Conservation (phyloP, 495 filamentous ascomycete genomes). For the Aspergillus conjunctus region DNA sequence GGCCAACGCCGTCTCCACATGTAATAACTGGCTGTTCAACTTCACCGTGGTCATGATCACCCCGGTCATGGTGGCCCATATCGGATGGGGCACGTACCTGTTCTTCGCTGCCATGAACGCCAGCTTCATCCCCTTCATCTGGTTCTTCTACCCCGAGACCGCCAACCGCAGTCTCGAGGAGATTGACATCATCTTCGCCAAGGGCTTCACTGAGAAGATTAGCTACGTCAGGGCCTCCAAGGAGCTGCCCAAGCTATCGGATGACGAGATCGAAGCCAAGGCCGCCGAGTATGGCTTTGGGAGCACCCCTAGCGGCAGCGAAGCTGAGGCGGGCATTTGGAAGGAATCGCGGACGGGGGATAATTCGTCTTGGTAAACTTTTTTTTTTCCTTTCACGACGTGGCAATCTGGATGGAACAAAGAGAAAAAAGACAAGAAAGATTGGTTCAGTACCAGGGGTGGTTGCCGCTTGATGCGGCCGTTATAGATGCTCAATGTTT, state of each 20-base stretch:
- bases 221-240: constrained; percentile 70
- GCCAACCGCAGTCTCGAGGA: constrained; percentile 71
- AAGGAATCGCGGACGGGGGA: constrained; percentile 17
- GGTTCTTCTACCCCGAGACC: constrained; percentile 78
- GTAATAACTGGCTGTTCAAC: constrained; percentile 81
- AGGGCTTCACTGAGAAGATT: constrained; percentile 74
- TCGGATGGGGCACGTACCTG: constrained; percentile 76
- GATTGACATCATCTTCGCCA: constrained; percentile 80
- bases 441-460: no score
- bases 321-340: constrained; percentile 35
- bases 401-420: no score
- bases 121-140: constrained; percentile 71
- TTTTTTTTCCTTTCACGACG: no score
- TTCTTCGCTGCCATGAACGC: constrained; percentile 76
- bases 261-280: constrained; percentile 64
- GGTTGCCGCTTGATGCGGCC: not conserved
- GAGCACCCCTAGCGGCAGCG: constrained; percentile 19
- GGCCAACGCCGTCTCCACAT: constrained; percentile 75
- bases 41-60: constrained; percentile 82
- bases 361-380: constrained; percentile 22
- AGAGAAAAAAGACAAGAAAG: no score
- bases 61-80: constrained; percentile 67
- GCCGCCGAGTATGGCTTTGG: constrained; percentile 63
- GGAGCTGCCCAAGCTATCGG: constrained; percentile 66
- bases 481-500: not conserved